Evolutionary conservation across 1,284 basidiomycete species (phyloP), one percentile per base, ranked within the genome.

Genomic region (Mycena sp.): DNA sequence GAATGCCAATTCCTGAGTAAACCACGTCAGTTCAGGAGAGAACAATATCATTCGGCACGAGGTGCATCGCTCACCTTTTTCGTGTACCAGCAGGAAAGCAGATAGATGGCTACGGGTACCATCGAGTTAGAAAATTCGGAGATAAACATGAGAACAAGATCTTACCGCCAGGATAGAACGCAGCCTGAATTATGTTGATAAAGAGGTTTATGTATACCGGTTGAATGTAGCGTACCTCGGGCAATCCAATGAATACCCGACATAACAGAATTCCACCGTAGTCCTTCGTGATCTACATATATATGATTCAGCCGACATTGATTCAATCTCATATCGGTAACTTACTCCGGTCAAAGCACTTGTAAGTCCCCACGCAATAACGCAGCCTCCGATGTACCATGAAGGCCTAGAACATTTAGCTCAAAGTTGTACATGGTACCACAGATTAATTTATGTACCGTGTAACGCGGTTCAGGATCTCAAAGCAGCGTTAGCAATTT

Each of bases 31-130:
- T 10, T n/a, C 40, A 16, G 50, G 32, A 14, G 9, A 35, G 29
- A 51, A 28, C n/a, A 9, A 14, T 32, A 6, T 5, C 48, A 23
- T 26, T 37, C 23, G 54, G 14, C 29, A 21, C n/a, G 46, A 41
- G 46, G 44, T 23, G 7, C 21, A 28, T 6, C n/a, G 14, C 32
- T 14, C 41, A 84, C 87, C 80, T 85, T 88, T 63, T 85, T 85
- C 2, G 87, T 89, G 67, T 89, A 89, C 87, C 87, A 89, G 55
- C 86, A 76, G 16, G 87, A 88, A 12, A 89, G 75, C 21, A 89
- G 77, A 69, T 86, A 89, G 6, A 86, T 81, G 1, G 85, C 81
- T 64, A 21, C 23, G n/a, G 38, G 4, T 4, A 17, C 23, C 21
- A 25, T 10, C 19, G n/a, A n/a, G n/a, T n/a, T n/a, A 14, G 23